These are phyloP conservation scores for Ceratonia siliqua DNA, from an alignment of 306 rosid genomes.

Conservation along the genomic window DNA sequence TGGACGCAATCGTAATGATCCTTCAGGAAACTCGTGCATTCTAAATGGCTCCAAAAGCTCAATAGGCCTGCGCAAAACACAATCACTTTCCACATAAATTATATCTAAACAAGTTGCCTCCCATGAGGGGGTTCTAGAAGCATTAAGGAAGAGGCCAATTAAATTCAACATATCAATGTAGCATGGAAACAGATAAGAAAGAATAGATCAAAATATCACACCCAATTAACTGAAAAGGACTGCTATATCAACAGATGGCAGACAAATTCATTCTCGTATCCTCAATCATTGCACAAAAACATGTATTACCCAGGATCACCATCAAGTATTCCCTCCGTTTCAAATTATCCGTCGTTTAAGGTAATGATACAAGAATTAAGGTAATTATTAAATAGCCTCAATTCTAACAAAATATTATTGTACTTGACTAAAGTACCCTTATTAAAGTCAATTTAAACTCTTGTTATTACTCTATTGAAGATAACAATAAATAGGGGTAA, in stretches of 20 bases:
- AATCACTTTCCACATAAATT: conserved; percentile 2
- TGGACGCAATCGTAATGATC: conserved; percentile 84
- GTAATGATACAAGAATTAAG: too few relatives aligned
- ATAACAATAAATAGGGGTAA: too few relatives aligned
- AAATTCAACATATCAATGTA: conserved; percentile 1
- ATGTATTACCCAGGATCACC: conserved; percentile 3
- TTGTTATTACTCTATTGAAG: too few relatives aligned
- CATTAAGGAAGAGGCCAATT: conserved; percentile 6
- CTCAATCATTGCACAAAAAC: neutral
- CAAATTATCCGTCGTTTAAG: too few relatives aligned
- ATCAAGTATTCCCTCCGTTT: too few relatives aligned
- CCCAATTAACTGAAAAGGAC: neutral
- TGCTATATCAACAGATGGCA: neutral
- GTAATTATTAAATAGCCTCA: too few relatives aligned
- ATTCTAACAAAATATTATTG: too few relatives aligned
- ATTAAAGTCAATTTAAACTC: too few relatives aligned
- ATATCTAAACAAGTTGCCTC: conserved; percentile 6
- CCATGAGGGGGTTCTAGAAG: neutral
- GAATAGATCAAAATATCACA: conserved; percentile 13
- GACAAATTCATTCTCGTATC: conserved; percentile 16
- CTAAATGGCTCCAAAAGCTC: conserved; percentile 84
- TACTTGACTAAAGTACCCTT: too few relatives aligned
- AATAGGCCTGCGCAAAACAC: conserved; percentile 63
- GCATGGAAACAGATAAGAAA: conserved; percentile 1
- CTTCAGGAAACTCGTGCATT: conserved; percentile 90